Base-by-base conservation (phyloP, 306 rosid genomes). In the Glycine latifolia region DNA sequence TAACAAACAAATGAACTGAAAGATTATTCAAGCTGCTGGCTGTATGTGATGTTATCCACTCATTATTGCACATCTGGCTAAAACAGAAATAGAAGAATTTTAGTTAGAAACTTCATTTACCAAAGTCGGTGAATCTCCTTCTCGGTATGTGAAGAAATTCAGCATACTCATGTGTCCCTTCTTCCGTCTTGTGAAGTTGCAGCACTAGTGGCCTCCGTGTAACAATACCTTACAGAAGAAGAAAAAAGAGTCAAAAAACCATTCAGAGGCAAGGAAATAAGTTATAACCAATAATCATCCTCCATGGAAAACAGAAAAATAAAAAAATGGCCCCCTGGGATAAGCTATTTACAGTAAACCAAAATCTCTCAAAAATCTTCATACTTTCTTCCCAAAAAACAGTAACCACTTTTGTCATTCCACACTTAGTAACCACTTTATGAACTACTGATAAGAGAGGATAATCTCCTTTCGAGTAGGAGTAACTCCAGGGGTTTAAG, bases 141-240 rank as follows among this genome's bases (percentile, higher is more conserved):
- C 91, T 91, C 2, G 98, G 97, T 17, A 91, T 77, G 85, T 96
- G 99, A 84, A 96, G 99, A 89, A 96, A 96, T 88, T 96, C 99
- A 3, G 98, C 98, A 82, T 96, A 96, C 35, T 96, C 99, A 66
- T 89, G 59, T 59, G 85, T 87, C 58, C 98, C 98, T 1, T 83
- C 62, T 0, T 88, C 97, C 7, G 87, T 89, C 87, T 94, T 90
- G 77, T 96, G 99, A 83, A 96, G 99, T 84, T 96, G 99, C 88
- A 96, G 84, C 75, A 96, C 98, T 49, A 96, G 84, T 4, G 99
- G 99, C 79, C 99, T 88, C 89, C 99, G 79, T 10, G 99, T 96
- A 67, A 96, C 99, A 87, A 96, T 96, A 77, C 99, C 99, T 95
- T 59, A 31, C 20, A 72, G 59, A 47, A n/a, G n/a, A n/a, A n/a